Base-by-base conservation (phyloP, 192 early-diverging fungal species). In the Spinellus fusiger region DNA sequence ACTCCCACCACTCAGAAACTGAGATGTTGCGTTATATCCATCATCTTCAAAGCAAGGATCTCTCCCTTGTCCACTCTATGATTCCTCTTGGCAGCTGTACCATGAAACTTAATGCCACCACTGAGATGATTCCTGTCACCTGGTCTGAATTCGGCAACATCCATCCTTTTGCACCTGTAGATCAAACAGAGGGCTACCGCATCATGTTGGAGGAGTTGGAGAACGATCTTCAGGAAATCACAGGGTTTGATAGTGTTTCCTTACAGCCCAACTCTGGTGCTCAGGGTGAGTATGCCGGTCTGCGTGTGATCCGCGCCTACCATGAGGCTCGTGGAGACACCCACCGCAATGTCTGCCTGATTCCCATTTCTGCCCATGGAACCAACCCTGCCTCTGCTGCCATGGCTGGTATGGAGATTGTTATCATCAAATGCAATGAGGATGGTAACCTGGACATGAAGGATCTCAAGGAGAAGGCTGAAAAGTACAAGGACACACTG, bases 81-180 rank as follows among this genome's bases (percentile, higher is more conserved):
- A 99, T 99, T 61, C 93, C 97, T 49, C 82, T 99, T 25, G 97
- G 97, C 31, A 93, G 90, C 40, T 99, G 97, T 83, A 99, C 97
- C 59, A 99, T 99, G 97, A 98, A 99, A 85, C 82, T 99, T 16
- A 99, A 99, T 65, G 95, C 95, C 48, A 98, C 97, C 38, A 93
- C 92, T 22, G 93, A 99, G 80, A 96, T 99, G 91, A 99, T 99
- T 68, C 97, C 97, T n/a, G 86, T 99, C 48, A 98, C 97, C 23
- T 97, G 94, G 92, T 93, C 97, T 37, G 95, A 98, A 70, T 96
- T 99, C 66, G 83, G 83, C 63, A 82, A 85, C 71, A 86, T 99
- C 55, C 97, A 99, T 75, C 97, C 97, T 55, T 99, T 99, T 67
- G 97, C 90, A 8, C 97, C 97, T 34, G 64, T 77, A 40, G 89